Conservation (phyloP, 2,329 filamentous ascomycete species). For the Hymenotorrendiella dingleyae region DNA sequence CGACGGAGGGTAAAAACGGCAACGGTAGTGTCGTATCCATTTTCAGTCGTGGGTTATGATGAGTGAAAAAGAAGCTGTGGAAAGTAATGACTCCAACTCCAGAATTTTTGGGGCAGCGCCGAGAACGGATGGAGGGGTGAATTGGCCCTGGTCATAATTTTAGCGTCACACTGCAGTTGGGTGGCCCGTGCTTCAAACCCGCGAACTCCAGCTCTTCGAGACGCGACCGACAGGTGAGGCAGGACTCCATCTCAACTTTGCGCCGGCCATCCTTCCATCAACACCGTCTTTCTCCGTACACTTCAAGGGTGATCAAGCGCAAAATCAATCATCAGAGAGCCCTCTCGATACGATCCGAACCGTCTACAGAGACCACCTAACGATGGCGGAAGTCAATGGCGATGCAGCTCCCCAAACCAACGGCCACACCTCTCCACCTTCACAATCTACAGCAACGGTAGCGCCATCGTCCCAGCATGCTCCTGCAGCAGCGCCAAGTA, state of each 20-base stretch:
- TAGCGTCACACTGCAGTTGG: too few species aligned
- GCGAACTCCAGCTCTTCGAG: background rate
- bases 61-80: conserved; percentile 1
- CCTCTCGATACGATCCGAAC: background rate
- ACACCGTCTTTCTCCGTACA: background rate
- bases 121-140: conserved; percentile 6
- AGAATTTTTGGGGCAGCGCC: conserved; percentile 5
- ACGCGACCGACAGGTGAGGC: background rate
- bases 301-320: background rate
- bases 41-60: conserved; percentile 16
- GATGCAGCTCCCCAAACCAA: conserved; percentile 44
- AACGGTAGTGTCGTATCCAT: conserved; percentile 62
- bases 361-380: background rate
- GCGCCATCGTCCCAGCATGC: conserved; percentile 10
- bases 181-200: too few species aligned
- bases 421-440: conserved; percentile 37
- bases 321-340: background rate
- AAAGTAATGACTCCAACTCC: conserved; percentile 8
- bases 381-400: conserved; percentile 30
- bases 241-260: background rate
- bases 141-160: background rate
- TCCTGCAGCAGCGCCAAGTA: background rate
- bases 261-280: background rate
- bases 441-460: conserved; percentile 14
- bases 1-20: conserved; percentile 56